Conservation (phyloP, 2,329 filamentous ascomycete genomes). For the Septoria petroselini region DNA sequence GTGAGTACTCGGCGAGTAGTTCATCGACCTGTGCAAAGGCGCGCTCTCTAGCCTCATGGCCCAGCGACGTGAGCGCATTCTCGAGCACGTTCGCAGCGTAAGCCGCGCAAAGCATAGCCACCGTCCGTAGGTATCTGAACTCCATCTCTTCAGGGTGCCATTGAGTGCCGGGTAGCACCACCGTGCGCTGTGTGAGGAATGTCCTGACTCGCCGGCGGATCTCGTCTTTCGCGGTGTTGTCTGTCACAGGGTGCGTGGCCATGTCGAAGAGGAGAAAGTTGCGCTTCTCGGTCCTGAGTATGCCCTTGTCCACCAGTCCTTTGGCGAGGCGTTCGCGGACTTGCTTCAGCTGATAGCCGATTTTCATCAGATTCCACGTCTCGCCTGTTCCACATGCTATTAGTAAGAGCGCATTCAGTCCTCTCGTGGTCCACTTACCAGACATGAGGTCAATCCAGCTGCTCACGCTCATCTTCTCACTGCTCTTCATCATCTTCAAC, state of each 20-base stretch:
- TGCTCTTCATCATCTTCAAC: conserved; percentile 99
- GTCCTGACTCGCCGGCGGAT: conserved; percentile 89
- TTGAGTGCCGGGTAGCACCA: conserved; percentile 79
- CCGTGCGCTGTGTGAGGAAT: conserved; percentile 87
- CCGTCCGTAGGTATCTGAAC: conserved; percentile 86
- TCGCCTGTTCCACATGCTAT: conserved; percentile 65
- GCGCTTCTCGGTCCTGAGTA: conserved; percentile 95
- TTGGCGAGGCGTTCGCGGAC: conserved; percentile 96
- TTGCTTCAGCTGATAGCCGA: conserved; percentile 98
- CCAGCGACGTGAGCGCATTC: conserved; percentile 90
- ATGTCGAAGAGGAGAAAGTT: conserved; percentile 99
- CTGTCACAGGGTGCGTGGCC: conserved; percentile 96
- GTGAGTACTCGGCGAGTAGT: conserved; percentile 89
- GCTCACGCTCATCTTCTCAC: conserved; percentile 99
- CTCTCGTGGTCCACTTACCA: conserved; percentile 58
- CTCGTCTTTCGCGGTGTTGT: conserved; percentile 95
- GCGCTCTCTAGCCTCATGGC: conserved; percentile 88
- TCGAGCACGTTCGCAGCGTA: conserved; percentile 98
- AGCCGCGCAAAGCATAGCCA: conserved; percentile 95
- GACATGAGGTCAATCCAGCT: conserved; percentile 99
- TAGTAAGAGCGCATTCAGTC: neutral
- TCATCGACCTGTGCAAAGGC: conserved; percentile 98
- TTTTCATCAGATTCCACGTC: conserved; percentile 99
- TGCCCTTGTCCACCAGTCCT: conserved; percentile 96
- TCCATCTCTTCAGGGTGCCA: conserved; percentile 94